These are phyloP conservation scores for Lentinula sp. DNA, from an alignment of 768 basidiomycete genomes.

Conservation along the genomic window DNA sequence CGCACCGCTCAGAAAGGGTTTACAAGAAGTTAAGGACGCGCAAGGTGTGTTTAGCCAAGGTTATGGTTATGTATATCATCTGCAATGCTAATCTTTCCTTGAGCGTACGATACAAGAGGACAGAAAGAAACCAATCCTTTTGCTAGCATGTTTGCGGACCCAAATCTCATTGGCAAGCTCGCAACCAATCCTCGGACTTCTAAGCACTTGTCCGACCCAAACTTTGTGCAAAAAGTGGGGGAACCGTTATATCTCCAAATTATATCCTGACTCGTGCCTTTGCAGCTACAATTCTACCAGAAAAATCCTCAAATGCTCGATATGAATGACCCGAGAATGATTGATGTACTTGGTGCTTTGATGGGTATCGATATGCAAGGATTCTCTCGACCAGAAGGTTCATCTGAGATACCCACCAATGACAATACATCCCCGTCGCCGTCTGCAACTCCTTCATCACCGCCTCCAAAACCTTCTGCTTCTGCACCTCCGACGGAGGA, in stretches of 20 bases:
- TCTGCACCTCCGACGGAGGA: conserved; percentile 29
- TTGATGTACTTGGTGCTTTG: conserved; percentile 85
- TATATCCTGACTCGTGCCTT: conserved; percentile 4
- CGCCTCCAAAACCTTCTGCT: conserved; percentile 38
- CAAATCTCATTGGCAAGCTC: conserved; percentile 76
- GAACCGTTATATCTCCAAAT: not conserved
- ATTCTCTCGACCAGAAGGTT: conserved; percentile 78
- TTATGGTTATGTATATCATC: not conserved
- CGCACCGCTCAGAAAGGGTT: conserved; percentile 77
- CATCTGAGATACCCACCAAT: conserved; percentile 53
- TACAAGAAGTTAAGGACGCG: conserved; percentile 84
- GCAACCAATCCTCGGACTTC: conserved; percentile 82
- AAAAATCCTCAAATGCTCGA: conserved; percentile 62
- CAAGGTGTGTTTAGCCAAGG: conserved; percentile 45
- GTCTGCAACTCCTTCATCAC: conserved; percentile 34
- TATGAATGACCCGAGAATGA: conserved; percentile 84
- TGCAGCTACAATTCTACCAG: conserved; percentile 61
- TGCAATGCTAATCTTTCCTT: conserved; percentile 1
- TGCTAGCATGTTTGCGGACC: conserved; percentile 77
- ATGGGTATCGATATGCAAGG: conserved; percentile 94
- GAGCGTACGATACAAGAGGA: conserved; percentile 25
- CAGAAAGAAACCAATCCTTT: conserved; percentile 55
- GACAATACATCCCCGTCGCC: conserved; percentile 25
- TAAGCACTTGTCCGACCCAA: conserved; percentile 77
- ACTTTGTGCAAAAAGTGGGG: conserved; percentile 67